These are phyloP conservation scores for Didymella pomorum DNA, from an alignment of 2,329 filamentous ascomycete species.

Conservation along the genomic window DNA sequence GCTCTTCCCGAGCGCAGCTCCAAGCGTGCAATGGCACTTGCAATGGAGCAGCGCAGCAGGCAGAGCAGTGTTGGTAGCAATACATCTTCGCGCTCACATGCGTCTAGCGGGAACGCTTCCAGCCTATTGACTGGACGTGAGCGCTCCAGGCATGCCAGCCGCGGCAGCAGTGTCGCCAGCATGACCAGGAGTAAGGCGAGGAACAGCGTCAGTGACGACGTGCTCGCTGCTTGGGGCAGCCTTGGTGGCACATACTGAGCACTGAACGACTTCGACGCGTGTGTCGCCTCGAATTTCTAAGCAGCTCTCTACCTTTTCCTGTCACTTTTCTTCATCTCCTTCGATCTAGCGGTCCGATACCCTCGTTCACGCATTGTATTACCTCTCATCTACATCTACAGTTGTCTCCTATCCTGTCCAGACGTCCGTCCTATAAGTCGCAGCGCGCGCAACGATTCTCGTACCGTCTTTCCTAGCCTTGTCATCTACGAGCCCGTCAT, in stretches of 20 bases:
- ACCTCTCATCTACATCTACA: background rate
- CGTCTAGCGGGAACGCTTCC: slow-evolving; percentile 16
- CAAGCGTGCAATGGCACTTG: slow-evolving; percentile 5
- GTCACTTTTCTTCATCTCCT: background rate
- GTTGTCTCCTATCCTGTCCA: background rate
- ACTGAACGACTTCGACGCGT: background rate
- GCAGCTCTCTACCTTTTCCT: background rate
- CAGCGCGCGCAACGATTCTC: slow-evolving; percentile 19
- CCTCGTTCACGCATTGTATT: slow-evolving; percentile 4
- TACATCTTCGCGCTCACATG: slow-evolving; percentile 14
- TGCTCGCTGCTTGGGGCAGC: slow-evolving; percentile 57
- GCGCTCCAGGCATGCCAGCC: slow-evolving; percentile 28
- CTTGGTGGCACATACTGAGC: slow-evolving; percentile 50
- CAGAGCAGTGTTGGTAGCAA: slow-evolving; percentile 36
- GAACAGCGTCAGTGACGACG: slow-evolving; percentile 56
- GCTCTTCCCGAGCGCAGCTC: slow-evolving; percentile 6
- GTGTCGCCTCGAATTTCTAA: background rate
- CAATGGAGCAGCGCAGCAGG: slow-evolving; percentile 22
- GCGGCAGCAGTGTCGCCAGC: slow-evolving; percentile 37
- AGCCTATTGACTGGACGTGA: slow-evolving; percentile 11
- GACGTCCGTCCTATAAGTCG: slow-evolving; percentile 11
- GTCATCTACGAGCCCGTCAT: slow-evolving; percentile 4
- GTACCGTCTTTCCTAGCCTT: slow-evolving; percentile 1
- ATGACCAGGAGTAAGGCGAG: slow-evolving; percentile 28
- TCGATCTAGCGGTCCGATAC: slow-evolving; percentile 6